A percentile compares a stretch with the other conserved stretches of the same genome.
Conservation (phyloP, 495 filamentous ascomycete genomes). For the Friedmanniomyces simplex region DNA sequence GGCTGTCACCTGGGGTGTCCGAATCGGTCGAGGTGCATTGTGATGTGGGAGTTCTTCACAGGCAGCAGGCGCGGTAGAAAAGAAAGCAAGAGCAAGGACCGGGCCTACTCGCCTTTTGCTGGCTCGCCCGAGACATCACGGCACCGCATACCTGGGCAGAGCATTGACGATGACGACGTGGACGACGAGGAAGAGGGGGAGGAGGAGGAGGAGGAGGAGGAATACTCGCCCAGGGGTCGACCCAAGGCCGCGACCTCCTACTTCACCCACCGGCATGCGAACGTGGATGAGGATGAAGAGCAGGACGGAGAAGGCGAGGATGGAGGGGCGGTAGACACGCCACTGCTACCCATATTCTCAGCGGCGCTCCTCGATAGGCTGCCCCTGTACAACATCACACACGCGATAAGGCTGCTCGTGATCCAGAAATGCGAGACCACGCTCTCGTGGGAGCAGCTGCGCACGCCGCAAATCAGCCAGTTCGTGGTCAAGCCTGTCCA, state of each 20-base stretch:
- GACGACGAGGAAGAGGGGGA: constrained; percentile 32
- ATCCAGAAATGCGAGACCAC: constrained; percentile 78
- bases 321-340: constrained; percentile 47
- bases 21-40: neutral
- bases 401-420: constrained; percentile 74
- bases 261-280: constrained; percentile 26
- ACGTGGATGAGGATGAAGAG: constrained; percentile 35
- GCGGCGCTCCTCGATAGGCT: constrained; percentile 71
- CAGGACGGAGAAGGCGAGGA: constrained; percentile 38
- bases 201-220: constrained; percentile 31
- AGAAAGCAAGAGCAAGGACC: neutral
- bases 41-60: constrained; percentile 13
- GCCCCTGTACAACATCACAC: constrained; percentile 82
- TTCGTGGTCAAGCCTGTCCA: constrained; percentile 89
- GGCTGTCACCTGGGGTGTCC: neutral
- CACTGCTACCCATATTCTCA: constrained; percentile 74
- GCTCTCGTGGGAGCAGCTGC: constrained; percentile 87
- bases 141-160: constrained; percentile 29
- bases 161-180: constrained; percentile 31
- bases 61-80: neutral
- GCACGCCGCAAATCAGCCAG: constrained; percentile 88
- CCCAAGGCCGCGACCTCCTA: neutral
- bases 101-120: constrained; percentile 12
- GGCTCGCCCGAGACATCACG: constrained; percentile 25
- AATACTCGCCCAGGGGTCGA: neutral